Evolutionary conservation across 371 early-diverging fungal genomes (phyloP), one percentile per base, ranked within the genome.

Genomic region (Capniomyces stellatus): DNA sequence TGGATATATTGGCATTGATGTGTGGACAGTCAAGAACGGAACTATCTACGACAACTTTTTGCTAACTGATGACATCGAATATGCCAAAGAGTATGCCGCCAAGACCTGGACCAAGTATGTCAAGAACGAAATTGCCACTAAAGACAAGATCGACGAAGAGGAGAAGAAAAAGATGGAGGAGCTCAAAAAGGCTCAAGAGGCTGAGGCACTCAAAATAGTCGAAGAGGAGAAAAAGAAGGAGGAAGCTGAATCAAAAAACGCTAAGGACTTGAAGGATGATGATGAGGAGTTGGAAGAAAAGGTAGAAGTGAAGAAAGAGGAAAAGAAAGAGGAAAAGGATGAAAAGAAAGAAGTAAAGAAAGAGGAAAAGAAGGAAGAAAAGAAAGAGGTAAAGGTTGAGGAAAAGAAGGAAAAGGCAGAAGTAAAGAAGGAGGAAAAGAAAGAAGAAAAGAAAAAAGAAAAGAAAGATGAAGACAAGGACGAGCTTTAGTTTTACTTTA

Each of bases 1-100:
- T 52, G 78, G 75, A 56, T 85, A 85, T 58, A 67, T 92, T 55
- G 97, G 93, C 55, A 73, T 94, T 52, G 97, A 96, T 67, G 66
- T 94, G 57, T 96, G 97, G 97, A 90, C 89, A 61, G 92, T 96
- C 73, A 89, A 88, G 75, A 73, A 85, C 60, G 85, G 85, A 52
- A 83, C 89, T 52, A 76, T 84, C 68, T 92, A 94, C 71, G 87
- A 91, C 72, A 89, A 94, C 75, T 75, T 96, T 64, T 72, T 90
- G 61, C 71, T 88, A 58, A 81, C 78, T 23, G 78, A 83, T 63
- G 83, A 82, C 46, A 69, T 75, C 52, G 72, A 67, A 53, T 77
- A 79, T 59, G 83, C 78, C 39, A 69, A 81, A 57, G 72, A 81
- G 61, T 61, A 80, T 27, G 79, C 76, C 40, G 71, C 79, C 21